Evolutionary conservation across 805 yeast genomes (phyloP), one percentile per base, ranked within the genome.

Genomic region (Zygosaccharomyces gambellarensis): DNA sequence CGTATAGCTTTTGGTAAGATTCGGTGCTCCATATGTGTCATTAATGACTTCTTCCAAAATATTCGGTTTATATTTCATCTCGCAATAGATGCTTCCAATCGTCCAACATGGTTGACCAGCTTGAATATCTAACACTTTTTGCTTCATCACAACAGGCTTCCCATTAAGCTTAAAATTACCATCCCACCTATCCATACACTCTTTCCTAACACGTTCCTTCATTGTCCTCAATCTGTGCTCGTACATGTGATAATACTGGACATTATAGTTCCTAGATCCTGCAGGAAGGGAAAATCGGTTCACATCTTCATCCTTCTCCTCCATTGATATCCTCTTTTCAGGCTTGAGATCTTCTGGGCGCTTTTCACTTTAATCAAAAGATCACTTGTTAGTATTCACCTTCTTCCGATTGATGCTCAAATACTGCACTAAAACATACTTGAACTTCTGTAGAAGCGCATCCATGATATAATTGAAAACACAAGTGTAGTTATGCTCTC

Each of bases 81-180:
- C 96, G 59, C 87, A 78, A 60, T 85, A 89, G 0, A 90, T 75
- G 0, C 97, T 88, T 2, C 99, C 99, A 23, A 85, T 75, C 10
- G 89, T 82, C 92, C 92, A 94, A 53, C 87, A 65, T 73, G 80
- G 59, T 65, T 70, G 43, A 64, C 71, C 54, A 60, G 73, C 56
- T 65, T 72, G 54, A 69, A 77, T 36, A 69, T 70, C 60, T 61
- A 79, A 22, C 53, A 66, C 69, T 61, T 66, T 74, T 32, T 77
- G 77, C 68, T 63, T 73, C 68, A 67, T 67, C 14, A 63, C 64
- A 2, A 71, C 75, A 22, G 50, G 49, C 36, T 62, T 64, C 4
- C 72, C 74, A 30, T 69, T 65, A 31, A 77, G 67, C 28, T 52
- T 51, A 43, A 62, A 64, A 52, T 71, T 80, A 29, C 74, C 64